Evolutionary conservation across 208 protist genomes (phyloP).

Genomic region (Jaenimonas drosophilae): DNA sequence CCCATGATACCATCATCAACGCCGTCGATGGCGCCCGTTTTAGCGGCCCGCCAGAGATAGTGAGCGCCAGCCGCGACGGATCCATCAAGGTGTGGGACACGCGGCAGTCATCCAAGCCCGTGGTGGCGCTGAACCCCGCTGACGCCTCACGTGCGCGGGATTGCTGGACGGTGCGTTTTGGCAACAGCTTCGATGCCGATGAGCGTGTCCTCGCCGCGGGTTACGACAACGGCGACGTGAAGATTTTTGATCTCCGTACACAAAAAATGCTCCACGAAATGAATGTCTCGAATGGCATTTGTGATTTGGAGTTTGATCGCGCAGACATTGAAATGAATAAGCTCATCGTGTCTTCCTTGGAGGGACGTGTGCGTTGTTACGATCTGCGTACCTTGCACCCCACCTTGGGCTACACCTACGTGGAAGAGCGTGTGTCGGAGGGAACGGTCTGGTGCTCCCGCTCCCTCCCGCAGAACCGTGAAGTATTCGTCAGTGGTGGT

Average conservation of each 20-base stretch:
- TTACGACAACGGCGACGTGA: slow-evolving; percentile 95
- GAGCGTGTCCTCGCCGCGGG: slow-evolving; percentile 89
- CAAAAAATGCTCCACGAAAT: slow-evolving; percentile 88
- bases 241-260: slow-evolving; percentile 91
- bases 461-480: slow-evolving; percentile 88
- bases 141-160: slow-evolving; percentile 59
- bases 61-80: slow-evolving; percentile 85
- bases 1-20: slow-evolving; percentile 91
- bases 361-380: slow-evolving; percentile 79
- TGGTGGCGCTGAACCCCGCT: slow-evolving; percentile 72
- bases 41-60: slow-evolving; percentile 81
- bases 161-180: slow-evolving; percentile 91
- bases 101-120: slow-evolving; percentile 74
- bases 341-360: slow-evolving; percentile 78
- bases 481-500: slow-evolving; percentile 84
- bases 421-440: slow-evolving; percentile 71
- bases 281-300: slow-evolving; percentile 91
- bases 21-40: slow-evolving; percentile 87
- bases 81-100: slow-evolving; percentile 90
- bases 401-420: slow-evolving; percentile 77
- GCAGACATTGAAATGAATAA: slow-evolving; percentile 93
- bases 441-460: slow-evolving; percentile 84
- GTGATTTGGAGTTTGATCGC: slow-evolving; percentile 88
- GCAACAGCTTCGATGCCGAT: slow-evolving; percentile 82
- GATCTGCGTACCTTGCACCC: slow-evolving; percentile 85